Conservation (phyloP, 371 early-diverging fungal species). For the Syncephalis fuscata region DNA sequence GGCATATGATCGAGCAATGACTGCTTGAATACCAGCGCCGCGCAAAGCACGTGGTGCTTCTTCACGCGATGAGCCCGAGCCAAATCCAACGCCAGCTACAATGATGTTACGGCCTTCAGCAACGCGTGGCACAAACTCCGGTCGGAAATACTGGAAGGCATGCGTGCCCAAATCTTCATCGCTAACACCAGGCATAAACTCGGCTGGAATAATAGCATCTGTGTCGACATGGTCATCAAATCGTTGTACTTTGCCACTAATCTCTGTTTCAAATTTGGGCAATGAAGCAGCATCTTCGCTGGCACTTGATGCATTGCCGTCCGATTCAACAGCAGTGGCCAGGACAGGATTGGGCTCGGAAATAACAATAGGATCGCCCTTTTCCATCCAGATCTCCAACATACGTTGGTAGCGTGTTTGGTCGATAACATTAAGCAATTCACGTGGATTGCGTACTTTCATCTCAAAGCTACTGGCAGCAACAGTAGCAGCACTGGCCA, state of each 20-base stretch:
- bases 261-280: slow-evolving; percentile 17
- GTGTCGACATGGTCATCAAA: slow-evolving; percentile 63
- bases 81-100: slow-evolving; percentile 51
- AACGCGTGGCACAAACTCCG: slow-evolving; percentile 46
- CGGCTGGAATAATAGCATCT: slow-evolving; percentile 63
- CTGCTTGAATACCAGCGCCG: slow-evolving; percentile 47
- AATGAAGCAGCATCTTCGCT: slow-evolving; percentile 13
- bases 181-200: slow-evolving; percentile 53
- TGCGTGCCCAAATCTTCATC: slow-evolving; percentile 53
- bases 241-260: slow-evolving; percentile 44
- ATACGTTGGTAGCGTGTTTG: slow-evolving; percentile 30
- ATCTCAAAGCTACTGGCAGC: slow-evolving; percentile 61
- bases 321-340: slow-evolving; percentile 14
- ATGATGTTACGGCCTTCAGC: slow-evolving; percentile 39
- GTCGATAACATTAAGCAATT: slow-evolving; percentile 41
- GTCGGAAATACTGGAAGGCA: slow-evolving; percentile 51
- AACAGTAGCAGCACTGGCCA: slow-evolving; percentile 62
- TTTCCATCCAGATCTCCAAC: slow-evolving; percentile 41
- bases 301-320: slow-evolving; percentile 11
- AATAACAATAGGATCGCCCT: slow-evolving; percentile 27
- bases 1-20: slow-evolving; percentile 54
- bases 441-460: slow-evolving; percentile 44
- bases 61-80: slow-evolving; percentile 55
- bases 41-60: slow-evolving; percentile 59
- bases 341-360: slow-evolving; percentile 44